These are phyloP conservation scores for Mucor mucedo DNA, from an alignment of 371 early-diverging fungal species.

Conservation along the genomic window DNA sequence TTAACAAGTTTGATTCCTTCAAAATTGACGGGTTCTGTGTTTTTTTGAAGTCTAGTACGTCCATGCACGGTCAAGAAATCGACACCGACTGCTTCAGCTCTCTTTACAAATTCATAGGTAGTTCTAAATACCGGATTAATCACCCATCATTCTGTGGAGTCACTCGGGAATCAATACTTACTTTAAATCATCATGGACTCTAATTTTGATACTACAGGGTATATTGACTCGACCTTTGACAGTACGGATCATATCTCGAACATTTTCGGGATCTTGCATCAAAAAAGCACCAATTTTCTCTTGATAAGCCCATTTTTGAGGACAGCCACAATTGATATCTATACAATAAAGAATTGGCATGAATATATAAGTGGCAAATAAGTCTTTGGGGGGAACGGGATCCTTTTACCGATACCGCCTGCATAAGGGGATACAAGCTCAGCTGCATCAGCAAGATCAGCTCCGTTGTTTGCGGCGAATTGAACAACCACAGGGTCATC, in stretches of 20 bases:
- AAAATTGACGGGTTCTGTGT: constrained; percentile 75
- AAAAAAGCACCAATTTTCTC: constrained; percentile 81
- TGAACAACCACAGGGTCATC: constrained; percentile 92
- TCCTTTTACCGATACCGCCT: constrained; percentile 56
- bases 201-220: constrained; percentile 84
- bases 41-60: constrained; percentile 76
- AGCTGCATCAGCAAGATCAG: constrained; percentile 86
- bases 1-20: constrained; percentile 78
- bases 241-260: constrained; percentile 81
- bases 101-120: constrained; percentile 79
- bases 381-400: constrained; percentile 5
- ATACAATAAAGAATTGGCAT: background rate
- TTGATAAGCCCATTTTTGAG: constrained; percentile 86
- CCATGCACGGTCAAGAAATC: constrained; percentile 87
- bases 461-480: constrained; percentile 87
- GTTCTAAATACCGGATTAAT: constrained; percentile 40
- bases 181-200: constrained; percentile 74
- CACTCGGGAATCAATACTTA: constrained; percentile 25
- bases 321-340: constrained; percentile 90
- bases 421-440: constrained; percentile 83
- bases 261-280: constrained; percentile 80
- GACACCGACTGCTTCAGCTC: constrained; percentile 77
- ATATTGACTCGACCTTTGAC: constrained; percentile 67
- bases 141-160: background rate
- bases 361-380: background rate